Evolutionary conservation across 2,329 filamentous ascomycete genomes (phyloP).

Genomic region (Penicillium oxalicum): DNA sequence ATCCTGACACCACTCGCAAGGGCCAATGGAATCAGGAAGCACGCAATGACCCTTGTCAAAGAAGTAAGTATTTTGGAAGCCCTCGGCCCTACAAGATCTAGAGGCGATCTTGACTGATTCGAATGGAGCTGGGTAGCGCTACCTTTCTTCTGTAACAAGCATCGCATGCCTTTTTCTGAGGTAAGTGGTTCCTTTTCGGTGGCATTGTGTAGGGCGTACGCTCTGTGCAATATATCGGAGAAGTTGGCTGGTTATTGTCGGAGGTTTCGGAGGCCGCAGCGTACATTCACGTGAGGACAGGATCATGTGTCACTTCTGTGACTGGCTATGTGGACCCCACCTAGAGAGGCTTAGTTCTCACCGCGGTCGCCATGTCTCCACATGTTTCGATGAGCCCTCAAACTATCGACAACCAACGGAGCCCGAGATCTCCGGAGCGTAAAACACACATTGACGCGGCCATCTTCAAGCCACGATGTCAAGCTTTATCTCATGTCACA

Average conservation of each 20-base stretch:
- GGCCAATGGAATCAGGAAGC: slow-evolving; percentile 4
- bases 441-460: not conserved
- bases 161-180: slow-evolving; percentile 15
- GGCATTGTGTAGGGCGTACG: slow-evolving; percentile 5
- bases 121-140: not conserved
- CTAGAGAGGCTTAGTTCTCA: not conserved
- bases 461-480: not conserved
- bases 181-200: slow-evolving; percentile 1
- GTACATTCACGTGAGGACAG: not conserved
- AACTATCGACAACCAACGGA: not conserved
- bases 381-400: not conserved
- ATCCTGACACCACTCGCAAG: slow-evolving; percentile 14
- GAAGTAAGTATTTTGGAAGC: not conserved
- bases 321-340: not conserved
- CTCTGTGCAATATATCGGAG: no score
- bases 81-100: not conserved
- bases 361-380: not conserved
- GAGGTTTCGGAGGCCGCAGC: slow-evolving; percentile 11
- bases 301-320: not conserved
- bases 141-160: slow-evolving; percentile 13
- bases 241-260: not conserved
- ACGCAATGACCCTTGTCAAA: slow-evolving; percentile 10
- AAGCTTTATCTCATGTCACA: not conserved
- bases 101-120: not conserved
- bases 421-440: not conserved